A percentile compares a stretch with the other conserved stretches of the same genome.
Evolutionary conservation across 257 asterid species (phyloP).

Genomic region (Knoxia roxburghii): DNA sequence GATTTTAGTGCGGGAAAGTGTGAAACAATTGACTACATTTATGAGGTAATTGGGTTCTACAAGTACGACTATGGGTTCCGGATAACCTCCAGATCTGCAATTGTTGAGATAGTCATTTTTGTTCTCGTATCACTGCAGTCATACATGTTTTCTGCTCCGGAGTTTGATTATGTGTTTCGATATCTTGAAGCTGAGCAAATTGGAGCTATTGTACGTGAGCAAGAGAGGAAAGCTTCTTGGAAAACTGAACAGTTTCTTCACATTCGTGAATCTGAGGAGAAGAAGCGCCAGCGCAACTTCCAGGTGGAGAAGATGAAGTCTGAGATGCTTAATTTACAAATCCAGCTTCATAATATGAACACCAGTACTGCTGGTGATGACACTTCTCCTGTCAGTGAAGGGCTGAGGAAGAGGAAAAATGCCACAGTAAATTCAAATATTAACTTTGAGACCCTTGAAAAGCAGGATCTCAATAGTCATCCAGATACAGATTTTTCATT

Average conservation of each 20-base stretch:
- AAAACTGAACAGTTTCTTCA: constrained; percentile 87
- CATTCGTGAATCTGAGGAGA: constrained; percentile 87
- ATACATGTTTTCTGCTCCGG: constrained; percentile 92
- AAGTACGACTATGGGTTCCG: constrained; percentile 96
- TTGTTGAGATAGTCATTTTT: constrained; percentile 90
- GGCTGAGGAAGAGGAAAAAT: constrained; percentile 64
- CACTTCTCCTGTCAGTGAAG: constrained; percentile 56
- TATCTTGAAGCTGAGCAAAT: constrained; percentile 99
- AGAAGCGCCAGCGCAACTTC: constrained; percentile 75
- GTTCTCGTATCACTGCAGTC: constrained; percentile 91
- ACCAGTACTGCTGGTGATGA: constrained; percentile 44
- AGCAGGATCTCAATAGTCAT: constrained; percentile 39
- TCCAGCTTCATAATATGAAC: constrained; percentile 75
- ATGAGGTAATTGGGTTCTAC: constrained; percentile 92
- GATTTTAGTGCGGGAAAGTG: constrained; percentile 74
- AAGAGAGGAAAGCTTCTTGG: constrained; percentile 97
- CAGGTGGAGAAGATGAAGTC: constrained; percentile 99
- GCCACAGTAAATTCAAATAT: constrained; percentile 33
- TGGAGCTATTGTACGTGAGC: constrained; percentile 94
- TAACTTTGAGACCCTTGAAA: constrained; percentile 46
- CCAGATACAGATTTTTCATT: constrained; percentile 38
- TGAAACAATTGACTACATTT: constrained; percentile 77
- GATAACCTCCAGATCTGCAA: constrained; percentile 94
- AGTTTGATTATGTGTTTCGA: constrained; percentile 95
- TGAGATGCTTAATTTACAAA: constrained; percentile 96